These are phyloP conservation scores for Tricholoma matsutake DNA, from an alignment of 768 basidiomycete genomes.

Conservation along the genomic window DNA sequence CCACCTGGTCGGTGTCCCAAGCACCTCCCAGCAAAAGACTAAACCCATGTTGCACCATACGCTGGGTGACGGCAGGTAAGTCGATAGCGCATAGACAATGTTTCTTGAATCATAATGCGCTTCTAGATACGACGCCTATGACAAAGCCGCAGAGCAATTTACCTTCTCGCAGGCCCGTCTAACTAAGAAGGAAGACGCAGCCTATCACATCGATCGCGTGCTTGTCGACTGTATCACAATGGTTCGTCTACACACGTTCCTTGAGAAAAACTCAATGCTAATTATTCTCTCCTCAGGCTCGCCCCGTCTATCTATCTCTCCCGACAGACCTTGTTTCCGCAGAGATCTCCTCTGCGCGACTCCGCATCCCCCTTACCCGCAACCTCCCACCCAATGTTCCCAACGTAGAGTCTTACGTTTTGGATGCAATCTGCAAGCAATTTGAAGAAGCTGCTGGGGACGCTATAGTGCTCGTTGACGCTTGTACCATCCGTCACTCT, in stretches of 20 bases:
- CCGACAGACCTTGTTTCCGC: slow-evolving; percentile 79
- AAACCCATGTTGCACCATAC: slow-evolving; percentile 85
- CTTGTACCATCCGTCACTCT: slow-evolving; percentile 73
- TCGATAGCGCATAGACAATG: background rate
- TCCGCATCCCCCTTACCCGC: slow-evolving; percentile 56
- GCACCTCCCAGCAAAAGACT: slow-evolving; percentile 64
- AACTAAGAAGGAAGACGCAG: slow-evolving; percentile 49
- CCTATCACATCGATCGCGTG: slow-evolving; percentile 73
- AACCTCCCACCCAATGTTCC: slow-evolving; percentile 51
- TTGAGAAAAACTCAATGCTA: background rate
- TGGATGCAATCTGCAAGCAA: slow-evolving; percentile 66
- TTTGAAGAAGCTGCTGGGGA: slow-evolving; percentile 65
- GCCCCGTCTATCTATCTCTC: slow-evolving; percentile 84
- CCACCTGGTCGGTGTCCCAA: slow-evolving; percentile 84
- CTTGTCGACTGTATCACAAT: slow-evolving; percentile 63
- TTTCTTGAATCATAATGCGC: background rate
- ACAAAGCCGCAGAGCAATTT: slow-evolving; percentile 71
- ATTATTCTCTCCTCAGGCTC: slow-evolving; percentile 42
- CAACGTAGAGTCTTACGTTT: slow-evolving; percentile 61
- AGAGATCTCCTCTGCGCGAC: slow-evolving; percentile 61
- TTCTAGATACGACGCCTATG: slow-evolving; percentile 76
- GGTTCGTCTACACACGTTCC: slow-evolving; percentile 28
- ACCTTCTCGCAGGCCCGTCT: slow-evolving; percentile 67
- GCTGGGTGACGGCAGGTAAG: slow-evolving; percentile 74
- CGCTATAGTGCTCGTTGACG: slow-evolving; percentile 76